These are phyloP conservation scores for Ophiostoma tasmaniense DNA, from an alignment of 2,329 filamentous ascomycete species.

Conservation along the genomic window DNA sequence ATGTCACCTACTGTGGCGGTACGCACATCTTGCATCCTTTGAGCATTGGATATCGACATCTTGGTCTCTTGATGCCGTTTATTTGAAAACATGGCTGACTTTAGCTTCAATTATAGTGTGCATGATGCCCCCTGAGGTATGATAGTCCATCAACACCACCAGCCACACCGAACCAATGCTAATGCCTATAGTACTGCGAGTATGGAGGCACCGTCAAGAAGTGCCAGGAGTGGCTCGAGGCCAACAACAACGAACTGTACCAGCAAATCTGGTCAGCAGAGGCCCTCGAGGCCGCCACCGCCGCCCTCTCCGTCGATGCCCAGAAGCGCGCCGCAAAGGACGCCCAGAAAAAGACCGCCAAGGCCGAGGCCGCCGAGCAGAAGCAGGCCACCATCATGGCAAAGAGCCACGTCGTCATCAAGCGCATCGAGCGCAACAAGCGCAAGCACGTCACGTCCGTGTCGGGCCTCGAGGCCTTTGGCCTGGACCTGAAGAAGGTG, in stretches of 20 bases:
- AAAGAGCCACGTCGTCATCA: conserved; percentile 76
- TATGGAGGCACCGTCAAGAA: conserved; percentile 95
- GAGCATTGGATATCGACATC: not conserved
- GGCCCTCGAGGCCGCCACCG: conserved; percentile 74
- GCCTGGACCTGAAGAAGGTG: conserved; percentile 87
- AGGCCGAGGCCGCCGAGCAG: conserved; percentile 78
- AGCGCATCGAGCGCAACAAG: conserved; percentile 97
- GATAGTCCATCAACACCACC: conserved; percentile 9
- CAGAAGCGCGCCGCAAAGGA: conserved; percentile 95
- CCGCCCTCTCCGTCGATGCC: conserved; percentile 78
- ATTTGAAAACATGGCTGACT: not conserved
- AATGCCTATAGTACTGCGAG: conserved; percentile 77
- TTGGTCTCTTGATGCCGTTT: not conserved
- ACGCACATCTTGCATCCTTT: conserved; percentile 25
- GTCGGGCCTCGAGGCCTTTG: conserved; percentile 82
- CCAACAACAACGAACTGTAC: conserved; percentile 66
- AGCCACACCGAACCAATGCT: not conserved
- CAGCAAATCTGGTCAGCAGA: conserved; percentile 79
- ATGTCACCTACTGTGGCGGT: conserved; percentile 52
- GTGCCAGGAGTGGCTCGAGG: conserved; percentile 90
- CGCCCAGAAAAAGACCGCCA: conserved; percentile 91
- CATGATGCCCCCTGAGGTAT: conserved; percentile 57
- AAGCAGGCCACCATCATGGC: conserved; percentile 77
- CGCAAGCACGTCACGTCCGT: conserved; percentile 93
- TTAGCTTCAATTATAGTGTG: conserved; percentile 40